Evolutionary conservation across 2,329 filamentous ascomycete genomes (phyloP), one percentile per base, ranked within the genome.

Genomic region (Beauveria sp.): DNA sequence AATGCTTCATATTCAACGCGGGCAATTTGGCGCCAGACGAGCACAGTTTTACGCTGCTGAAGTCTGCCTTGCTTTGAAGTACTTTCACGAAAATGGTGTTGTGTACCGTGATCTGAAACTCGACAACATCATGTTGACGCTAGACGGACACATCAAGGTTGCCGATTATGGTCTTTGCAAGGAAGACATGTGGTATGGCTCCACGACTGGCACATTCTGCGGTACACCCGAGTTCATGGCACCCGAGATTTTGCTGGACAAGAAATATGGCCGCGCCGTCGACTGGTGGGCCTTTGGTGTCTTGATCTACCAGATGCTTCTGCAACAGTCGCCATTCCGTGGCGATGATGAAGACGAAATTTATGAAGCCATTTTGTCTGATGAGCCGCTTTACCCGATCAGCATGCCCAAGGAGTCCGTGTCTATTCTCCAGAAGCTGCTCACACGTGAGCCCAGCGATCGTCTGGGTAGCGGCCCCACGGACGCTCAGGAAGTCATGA

Each of bases 271-370:
- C 51, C 88, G 95, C 63, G 91, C 95, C 18, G 95, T 99, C 49
- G 95, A 99, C 75, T 99, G 95, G 95, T 99, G 95, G 95, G 96
- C 96, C 7, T 99, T 99, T 76, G 95, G 95, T 74, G 95, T 99
- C 38, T 79, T 99, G 69, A 99, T 99, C 70, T 99, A 99, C 79
- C 95, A 99, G 76, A 99, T 99, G 96, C 88, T 99, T 62, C 85
- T 99, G 54, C 96, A 99, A 73, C 96, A 99, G 74, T 98, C 93
- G 34, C 95, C 95, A 0, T 99, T 99, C 89, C 89, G 95, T 69
- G 95, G 95, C 70, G 96, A 99, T 75, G 95, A 99, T 69, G 96
- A 99, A 72, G 95, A 99, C 73, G 95, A 99, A 77, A 99, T 99
- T 66, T 99, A 99, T 79, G 95, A 99, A 70, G 93, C 95, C 42